Evolutionary conservation across 345 rosid genomes (phyloP), one percentile per base, ranked within the genome.

Genomic region (Xanthoceras sorbifolium): DNA sequence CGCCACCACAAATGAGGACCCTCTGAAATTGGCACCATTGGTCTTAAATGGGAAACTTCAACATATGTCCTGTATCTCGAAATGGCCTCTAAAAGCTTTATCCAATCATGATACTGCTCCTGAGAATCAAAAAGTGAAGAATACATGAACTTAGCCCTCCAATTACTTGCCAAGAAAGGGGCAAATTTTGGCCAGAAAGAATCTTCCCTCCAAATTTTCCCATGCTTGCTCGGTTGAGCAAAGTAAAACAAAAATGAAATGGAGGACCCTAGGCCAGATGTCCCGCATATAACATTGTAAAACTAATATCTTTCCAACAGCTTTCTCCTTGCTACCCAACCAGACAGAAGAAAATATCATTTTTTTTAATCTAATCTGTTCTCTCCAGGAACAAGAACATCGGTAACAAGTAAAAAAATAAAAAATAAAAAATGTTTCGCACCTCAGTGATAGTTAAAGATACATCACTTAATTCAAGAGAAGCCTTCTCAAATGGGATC

Each of bases 41-140:
- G 98, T 84, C 99, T 89, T 84, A 96, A 84, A 87, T 96, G 97
- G 57, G 95, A 93, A 82, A 93, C 82, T 82, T 96, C 99, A 73
- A 92, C 79, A 85, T 86, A 87, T 46, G 83, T 87, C 90, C 85
- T 90, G 87, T 93, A 90, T 84, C 92, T 93, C 26, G 98, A 92
- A 82, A 96, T 81, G 81, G 87, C 97, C 84, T 96, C 99, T 66
- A 93, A 80, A 75, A 96, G 88, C 86, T 90, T 96, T 85, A 96
- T 91, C 95, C 97, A 93, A 85, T 96, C 99, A 84, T 90, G 92
- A 85, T 96, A 96, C 82, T 96, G 99, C 26, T 84, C 93, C 99
- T 96, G 90, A 73, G 40, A 78, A 74, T 64, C 52, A 80, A 73
- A 79, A 82, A 55, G 75, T 22, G 68, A 74, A 70, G 4, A 52